Evolutionary conservation across 257 asterid species (phyloP), one percentile per base, ranked within the genome.

Genomic region (Nicotiana undulata): DNA sequence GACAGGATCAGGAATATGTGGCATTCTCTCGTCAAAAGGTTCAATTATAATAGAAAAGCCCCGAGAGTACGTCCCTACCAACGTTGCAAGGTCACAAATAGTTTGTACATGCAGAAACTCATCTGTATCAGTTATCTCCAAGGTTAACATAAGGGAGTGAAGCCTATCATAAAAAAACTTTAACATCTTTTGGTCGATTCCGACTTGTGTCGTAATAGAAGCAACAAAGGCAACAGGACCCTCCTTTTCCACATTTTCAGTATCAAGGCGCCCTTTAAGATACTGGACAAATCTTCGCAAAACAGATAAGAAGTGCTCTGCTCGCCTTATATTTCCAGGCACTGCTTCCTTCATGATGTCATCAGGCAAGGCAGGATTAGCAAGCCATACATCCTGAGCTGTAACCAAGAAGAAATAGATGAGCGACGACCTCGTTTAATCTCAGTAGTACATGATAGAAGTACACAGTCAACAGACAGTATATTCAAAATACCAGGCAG

Each of bases 11-110:
- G 98, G 99, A 81, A 91, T 92, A 81, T 94, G 97, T 22, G 98
- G 98, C 99, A 96, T 96, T 83, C 99, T 91, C 84, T 96, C 99
- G 77, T 96, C 99, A 84, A 85, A 88, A 77, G 99, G 98, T 82
- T 96, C 99, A 59, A 96, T 94, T 64, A 94, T 96, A 81, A 96
- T 91, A 29, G 99, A 96, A 88, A 96, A 96, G 77, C 99, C 99
- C 65, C 98, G 90, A 63, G 92, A 64, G 79, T 96, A 96, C 40
- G 98, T 94, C 86, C 98, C 99, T 63, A 96, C 95, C 49, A 96
- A 93, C 15, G 99, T 94, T 56, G 99, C 99, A 88, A 96, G 88
- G 90, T 96, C 98, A 55, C 99, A 94, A 80, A 96, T 90, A 6
- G 99, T 80, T 88, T 96, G 99, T 76, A 96, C 86, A 87, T 92